Percentiles rank a stretch among this genome's conserved stretches.
phyloP scores from a whole-genome alignment of 2,329 filamentous ascomycete species.

The Aspergillus hortae region DNA sequence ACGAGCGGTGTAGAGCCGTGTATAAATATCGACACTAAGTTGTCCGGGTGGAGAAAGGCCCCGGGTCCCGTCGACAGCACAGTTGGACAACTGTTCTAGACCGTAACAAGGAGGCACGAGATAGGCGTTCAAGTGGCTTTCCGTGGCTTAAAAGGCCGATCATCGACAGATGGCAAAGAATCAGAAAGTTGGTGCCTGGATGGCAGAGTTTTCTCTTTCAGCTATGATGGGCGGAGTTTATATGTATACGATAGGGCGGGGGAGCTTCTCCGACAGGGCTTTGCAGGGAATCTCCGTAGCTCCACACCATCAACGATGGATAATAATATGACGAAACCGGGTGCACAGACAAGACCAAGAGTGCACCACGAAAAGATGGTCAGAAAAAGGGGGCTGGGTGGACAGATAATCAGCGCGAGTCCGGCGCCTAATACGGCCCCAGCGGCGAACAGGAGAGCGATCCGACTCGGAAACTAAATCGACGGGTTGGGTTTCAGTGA shows the following conservation, averaged over 20 bases:
- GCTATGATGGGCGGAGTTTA: constrained; percentile 7
- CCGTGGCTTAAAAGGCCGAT: not conserved
- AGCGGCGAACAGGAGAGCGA: constrained; percentile 20
- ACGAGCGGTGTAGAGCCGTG: constrained; percentile 22
- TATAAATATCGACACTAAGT: constrained; percentile 16
- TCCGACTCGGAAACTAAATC: constrained; percentile 6
- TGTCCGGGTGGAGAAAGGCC: constrained; percentile 16
- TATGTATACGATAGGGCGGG: constrained; percentile 5
- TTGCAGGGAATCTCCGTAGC: not conserved
- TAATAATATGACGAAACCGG: constrained; percentile 1
- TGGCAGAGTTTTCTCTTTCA: constrained; percentile 7
- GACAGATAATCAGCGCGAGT: not conserved
- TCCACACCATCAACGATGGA: not conserved
- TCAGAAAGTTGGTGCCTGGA: constrained; percentile 12
- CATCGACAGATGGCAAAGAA: not conserved
- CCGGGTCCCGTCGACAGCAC: constrained; percentile 10
- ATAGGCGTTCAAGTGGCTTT: not conserved
- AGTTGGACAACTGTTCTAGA: constrained; percentile 12
- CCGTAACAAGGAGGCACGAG: not conserved
- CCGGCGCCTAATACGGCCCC: constrained; percentile 18
- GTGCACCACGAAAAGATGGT: not conserved
- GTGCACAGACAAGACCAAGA: not conserved
- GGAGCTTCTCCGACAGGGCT: not conserved
- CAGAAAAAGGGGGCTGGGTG: constrained; percentile 16
- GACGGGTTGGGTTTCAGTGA: constrained; percentile 17